Evolutionary conservation across 352 stramenopile species (phyloP).

Genomic region (Phytophthora melonis): DNA sequence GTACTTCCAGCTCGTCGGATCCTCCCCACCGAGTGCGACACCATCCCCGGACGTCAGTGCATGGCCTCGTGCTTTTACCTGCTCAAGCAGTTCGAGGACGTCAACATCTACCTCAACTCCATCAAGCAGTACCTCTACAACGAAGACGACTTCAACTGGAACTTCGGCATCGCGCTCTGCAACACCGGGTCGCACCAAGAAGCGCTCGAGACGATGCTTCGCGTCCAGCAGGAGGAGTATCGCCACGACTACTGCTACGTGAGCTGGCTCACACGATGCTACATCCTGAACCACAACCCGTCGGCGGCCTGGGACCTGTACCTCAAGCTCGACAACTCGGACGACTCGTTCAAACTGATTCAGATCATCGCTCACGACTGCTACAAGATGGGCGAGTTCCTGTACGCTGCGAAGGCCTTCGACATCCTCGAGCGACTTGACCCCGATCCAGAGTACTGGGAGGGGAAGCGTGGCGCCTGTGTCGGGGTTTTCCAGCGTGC

Average conservation of each 20-base stretch:
- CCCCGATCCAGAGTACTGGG: constrained; percentile 96
- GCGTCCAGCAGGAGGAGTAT: constrained; percentile 93
- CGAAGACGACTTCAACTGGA: constrained; percentile 99
- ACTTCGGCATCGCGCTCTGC: constrained; percentile 95
- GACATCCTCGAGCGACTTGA: constrained; percentile 95
- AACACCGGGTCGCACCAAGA: constrained; percentile 94
- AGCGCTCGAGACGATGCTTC: constrained; percentile 93
- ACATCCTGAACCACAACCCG: constrained; percentile 96
- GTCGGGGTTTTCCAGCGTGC: constrained; percentile 96
- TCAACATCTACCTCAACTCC: constrained; percentile 97
- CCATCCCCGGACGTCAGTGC: constrained; percentile 96
- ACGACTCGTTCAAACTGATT: constrained; percentile 96
- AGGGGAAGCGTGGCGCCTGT: constrained; percentile 95
- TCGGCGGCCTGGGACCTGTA: constrained; percentile 97
- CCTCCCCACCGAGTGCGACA: constrained; percentile 96
- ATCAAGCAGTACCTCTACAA: constrained; percentile 97
- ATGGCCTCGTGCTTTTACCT: constrained; percentile 98
- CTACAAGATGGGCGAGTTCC: constrained; percentile 97
- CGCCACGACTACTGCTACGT: constrained; percentile 95
- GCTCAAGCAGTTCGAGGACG: constrained; percentile 96
- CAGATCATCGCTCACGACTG: constrained; percentile 98
- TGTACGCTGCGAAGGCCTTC: constrained; percentile 96
- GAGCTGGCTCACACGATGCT: constrained; percentile 91
- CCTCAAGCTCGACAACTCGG: constrained; percentile 96
- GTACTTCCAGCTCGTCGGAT: constrained; percentile 95